Base-by-base conservation (phyloP, 805 yeast species). In the Wickerhamiella nectarea region DNA sequence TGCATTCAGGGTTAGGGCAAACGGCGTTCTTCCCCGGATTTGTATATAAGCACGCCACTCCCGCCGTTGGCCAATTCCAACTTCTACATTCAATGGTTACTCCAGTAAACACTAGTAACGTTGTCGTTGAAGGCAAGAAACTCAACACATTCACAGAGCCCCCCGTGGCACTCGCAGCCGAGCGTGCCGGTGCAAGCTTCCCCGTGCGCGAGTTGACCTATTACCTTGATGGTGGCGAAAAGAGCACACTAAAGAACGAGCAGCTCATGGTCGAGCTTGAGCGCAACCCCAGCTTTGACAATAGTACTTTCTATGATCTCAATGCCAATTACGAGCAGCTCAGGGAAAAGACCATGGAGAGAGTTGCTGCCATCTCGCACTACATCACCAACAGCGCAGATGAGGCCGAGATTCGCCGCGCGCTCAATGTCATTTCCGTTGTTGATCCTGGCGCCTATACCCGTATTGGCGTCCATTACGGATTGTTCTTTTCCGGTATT, bases 391-490 rank as follows among this genome's bases (percentile, higher is more conserved):
- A 47, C 39, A 53, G 51, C 17, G 53, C 50, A 34, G 38, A 46
- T 31, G 67, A 62, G 53, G 46, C 44, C 14, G 57, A 51, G 15
- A 48, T 56, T 26, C 45, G 43, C 36, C 45, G 44, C 44, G 51
- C 60, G 11, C 38, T 61, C 29, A 47, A 56, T 7, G 29, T 57
- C 18, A 46, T 62, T 6, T 56, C 61, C 8, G 35, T 61, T 17
- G 49, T 56, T 49, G 96, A 89, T 60, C 93, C 94, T 14, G 78
- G 78, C 52, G 65, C 81, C 36, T 75, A 76, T 42, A 86, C 95
- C 25, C 74, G 97, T 54, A 62, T 83, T 41, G 95, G 94, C 34
- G 86, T 87, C 45, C 94, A 87, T 66, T 68, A 80, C 51, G 95
- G 95, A 4, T 69, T 87, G 46, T 89, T 89, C 59, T 70, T 84